Evolutionary conservation across 768 basidiomycete genomes (phyloP).

Genomic region (Vishniacozyma victoriae): DNA sequence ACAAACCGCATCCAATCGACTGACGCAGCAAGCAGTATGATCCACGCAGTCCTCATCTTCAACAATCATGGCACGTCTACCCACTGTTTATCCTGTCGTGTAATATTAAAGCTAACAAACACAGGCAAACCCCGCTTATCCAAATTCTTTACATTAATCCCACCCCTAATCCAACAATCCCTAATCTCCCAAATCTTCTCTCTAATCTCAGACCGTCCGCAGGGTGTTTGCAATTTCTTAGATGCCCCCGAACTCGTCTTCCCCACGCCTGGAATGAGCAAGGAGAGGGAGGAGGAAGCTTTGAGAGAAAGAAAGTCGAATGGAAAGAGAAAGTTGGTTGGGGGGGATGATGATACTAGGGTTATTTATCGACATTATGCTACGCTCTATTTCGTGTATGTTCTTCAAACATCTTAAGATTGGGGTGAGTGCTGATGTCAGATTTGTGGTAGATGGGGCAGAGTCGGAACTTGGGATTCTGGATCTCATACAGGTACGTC

Average conservation of each 20-base stretch:
- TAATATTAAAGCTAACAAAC: conserved; percentile 46
- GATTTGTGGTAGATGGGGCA: conserved; percentile 86
- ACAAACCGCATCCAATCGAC: too few species aligned
- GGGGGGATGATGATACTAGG: conserved; percentile 52
- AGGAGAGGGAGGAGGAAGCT: neutral
- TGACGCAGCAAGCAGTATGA: too few species aligned
- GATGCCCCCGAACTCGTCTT: conserved; percentile 55
- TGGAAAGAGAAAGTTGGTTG: conserved; percentile 15
- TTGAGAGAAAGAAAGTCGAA: too few species aligned
- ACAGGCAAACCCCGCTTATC: conserved; percentile 46
- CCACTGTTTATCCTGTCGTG: neutral
- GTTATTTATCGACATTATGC: conserved; percentile 95
- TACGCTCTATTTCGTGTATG: conserved; percentile 80
- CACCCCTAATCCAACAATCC: conserved; percentile 36
- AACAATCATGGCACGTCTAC: conserved; percentile 82
- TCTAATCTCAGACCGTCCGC: conserved; percentile 72
- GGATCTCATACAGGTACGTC: conserved; percentile 85
- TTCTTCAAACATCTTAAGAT: neutral
- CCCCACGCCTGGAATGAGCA: conserved; percentile 28
- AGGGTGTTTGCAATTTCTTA: conserved; percentile 87
- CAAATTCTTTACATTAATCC: conserved; percentile 47
- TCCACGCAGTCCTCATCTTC: conserved; percentile 57
- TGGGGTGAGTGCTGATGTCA: conserved; percentile 9
- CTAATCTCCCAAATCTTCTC: conserved; percentile 85
- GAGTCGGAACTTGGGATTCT: conserved; percentile 96